Evolutionary conservation across 148 eudicot species (phyloP).

Genomic region (Rhododendron ovatum): DNA sequence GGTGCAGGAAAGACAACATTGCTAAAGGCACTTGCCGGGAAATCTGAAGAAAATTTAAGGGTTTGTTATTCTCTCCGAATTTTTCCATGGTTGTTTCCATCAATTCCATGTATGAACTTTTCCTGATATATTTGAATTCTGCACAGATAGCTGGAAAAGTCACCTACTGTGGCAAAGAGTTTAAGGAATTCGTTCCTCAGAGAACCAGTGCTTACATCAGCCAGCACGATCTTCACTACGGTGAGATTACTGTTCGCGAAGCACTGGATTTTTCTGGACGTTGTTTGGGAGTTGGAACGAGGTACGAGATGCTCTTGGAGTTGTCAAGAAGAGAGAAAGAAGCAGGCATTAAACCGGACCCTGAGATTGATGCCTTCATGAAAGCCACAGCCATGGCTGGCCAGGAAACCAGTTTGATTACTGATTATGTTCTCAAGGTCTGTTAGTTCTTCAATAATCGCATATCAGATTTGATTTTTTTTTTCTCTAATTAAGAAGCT

Average conservation of each 20-base stretch:
- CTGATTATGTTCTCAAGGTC: conserved; percentile 41
- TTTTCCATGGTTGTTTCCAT: background rate
- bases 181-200: conserved; percentile 34
- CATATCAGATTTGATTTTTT: background rate
- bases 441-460: background rate
- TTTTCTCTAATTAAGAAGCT: background rate
- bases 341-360: conserved; percentile 27
- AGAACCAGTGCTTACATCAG: conserved; percentile 37
- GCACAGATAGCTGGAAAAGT: conserved; percentile 26
- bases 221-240: conserved; percentile 34
- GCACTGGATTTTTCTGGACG: conserved; percentile 34
- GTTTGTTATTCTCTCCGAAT: background rate
- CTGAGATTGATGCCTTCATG: conserved; percentile 36
- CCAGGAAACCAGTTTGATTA: conserved; percentile 29
- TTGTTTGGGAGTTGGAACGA: conserved; percentile 38
- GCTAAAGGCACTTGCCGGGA: conserved; percentile 32
- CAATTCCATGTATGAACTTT: background rate
- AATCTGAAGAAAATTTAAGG: conserved; percentile 24
- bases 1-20: conserved; percentile 39
- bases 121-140: background rate
- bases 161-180: conserved; percentile 33
- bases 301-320: conserved; percentile 27
- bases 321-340: conserved; percentile 29
- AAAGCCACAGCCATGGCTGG: conserved; percentile 28
- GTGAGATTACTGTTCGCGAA: conserved; percentile 39